Base-by-base conservation (phyloP, 352 stramenopile species). In the Phytophthora pistaciae region DNA sequence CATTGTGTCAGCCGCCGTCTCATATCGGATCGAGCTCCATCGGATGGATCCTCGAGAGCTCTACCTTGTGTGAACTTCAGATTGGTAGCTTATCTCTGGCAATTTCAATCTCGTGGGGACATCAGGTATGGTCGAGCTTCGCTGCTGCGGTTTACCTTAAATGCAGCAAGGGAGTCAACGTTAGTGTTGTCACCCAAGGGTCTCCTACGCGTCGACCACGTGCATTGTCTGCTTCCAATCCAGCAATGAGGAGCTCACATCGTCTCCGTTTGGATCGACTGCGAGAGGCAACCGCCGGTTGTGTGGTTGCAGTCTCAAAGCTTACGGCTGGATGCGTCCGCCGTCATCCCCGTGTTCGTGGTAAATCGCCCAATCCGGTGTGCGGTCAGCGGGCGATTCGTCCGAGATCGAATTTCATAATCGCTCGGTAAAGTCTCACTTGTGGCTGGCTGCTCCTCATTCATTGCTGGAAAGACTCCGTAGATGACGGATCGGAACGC, bases 391-490 rank as follows among this genome's bases (percentile, higher is more conserved):
- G 23, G 23, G 11, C 50, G 60, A 66, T 71, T 66, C 58, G 64
- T 71, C 64, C 59, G 56, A 18, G 14, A 6, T 10, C 3, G 18
- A 50, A 13, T 11, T 27, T 55, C 65, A 72, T 60, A 73, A 73
- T 73, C 55, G 14, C 21, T 14, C 25, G 50, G 42, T 42, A 42
- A 16, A 42, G 40, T 49, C 14, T 20, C 40, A 20, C 40, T 49
- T n/a, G 14, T 13, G 25, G 58, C 27, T 46, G 38, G 67, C 60
- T 70, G 36, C 54, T 49, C 16, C 66, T 72, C 63, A 72, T 68
- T 64, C 63, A 72, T 68, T 67, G 63, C 57, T 64, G 14, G 36
- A 72, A 72, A 72, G 57, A 61, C 42, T 64, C 63, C 23, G 44
- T 38, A 53, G 16, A 71, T 72, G 68, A 14, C 42, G 56, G 31